Evolutionary conservation across 768 basidiomycete species (phyloP).

Genomic region (Cubamyces lactineus): DNA sequence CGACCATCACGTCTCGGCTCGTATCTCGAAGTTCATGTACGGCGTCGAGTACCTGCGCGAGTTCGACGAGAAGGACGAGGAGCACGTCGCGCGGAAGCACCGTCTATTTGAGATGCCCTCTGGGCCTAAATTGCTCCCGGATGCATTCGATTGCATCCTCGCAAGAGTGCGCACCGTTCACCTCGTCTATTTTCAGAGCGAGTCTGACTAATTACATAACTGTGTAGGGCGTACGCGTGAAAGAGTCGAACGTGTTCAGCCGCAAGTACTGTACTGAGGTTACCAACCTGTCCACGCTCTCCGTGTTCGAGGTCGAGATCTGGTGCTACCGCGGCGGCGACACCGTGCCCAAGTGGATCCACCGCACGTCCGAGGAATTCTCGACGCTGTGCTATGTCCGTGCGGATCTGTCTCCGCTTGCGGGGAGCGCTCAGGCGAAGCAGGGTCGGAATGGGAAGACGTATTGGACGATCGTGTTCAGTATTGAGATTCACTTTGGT

Average conservation of each 20-base stretch:
- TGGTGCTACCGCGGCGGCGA: slow-evolving; percentile 85
- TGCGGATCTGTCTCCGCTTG: slow-evolving; percentile 74
- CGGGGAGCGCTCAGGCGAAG: slow-evolving; percentile 71
- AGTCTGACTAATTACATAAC: not conserved
- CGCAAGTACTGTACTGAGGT: slow-evolving; percentile 84
- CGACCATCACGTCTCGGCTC: slow-evolving; percentile 81
- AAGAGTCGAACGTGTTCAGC: slow-evolving; percentile 80
- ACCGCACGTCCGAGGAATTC: slow-evolving; percentile 62
- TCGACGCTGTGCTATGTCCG: slow-evolving; percentile 79
- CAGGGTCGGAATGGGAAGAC: slow-evolving; percentile 64
- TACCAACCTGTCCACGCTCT: slow-evolving; percentile 72
- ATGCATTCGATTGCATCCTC: slow-evolving; percentile 83
- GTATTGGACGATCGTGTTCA: slow-evolving; percentile 86
- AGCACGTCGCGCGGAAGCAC: slow-evolving; percentile 65
- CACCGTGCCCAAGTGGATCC: slow-evolving; percentile 73
- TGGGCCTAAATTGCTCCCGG: slow-evolving; percentile 75
- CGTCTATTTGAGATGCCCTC: slow-evolving; percentile 76
- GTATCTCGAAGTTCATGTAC: slow-evolving; percentile 80
- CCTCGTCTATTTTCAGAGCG: not conserved
- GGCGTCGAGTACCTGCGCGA: slow-evolving; percentile 80
- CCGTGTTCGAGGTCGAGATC: slow-evolving; percentile 82
- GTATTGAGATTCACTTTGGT: slow-evolving; percentile 83
- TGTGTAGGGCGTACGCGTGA: slow-evolving; percentile 67
- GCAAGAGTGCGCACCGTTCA: slow-evolving; percentile 53
- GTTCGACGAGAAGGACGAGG: slow-evolving; percentile 63